Conservation (phyloP, 164 flowering plant species). For the Magnolia sinica region DNA sequence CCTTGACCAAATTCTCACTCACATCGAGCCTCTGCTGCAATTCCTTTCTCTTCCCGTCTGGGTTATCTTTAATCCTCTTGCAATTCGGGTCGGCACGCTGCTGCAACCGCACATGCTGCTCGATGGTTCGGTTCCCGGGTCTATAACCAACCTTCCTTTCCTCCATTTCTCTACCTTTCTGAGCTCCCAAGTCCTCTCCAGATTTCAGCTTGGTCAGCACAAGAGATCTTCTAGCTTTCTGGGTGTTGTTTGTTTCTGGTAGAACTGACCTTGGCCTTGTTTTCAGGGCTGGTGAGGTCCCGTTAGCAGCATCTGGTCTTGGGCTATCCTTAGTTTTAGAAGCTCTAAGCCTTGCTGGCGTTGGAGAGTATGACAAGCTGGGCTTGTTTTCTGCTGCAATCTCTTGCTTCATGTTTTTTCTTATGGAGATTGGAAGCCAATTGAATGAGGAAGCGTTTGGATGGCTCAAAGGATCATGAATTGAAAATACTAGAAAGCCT, state of each 20-base stretch:
- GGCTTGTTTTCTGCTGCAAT: conserved; percentile 13
- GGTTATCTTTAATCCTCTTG: conserved; percentile 26
- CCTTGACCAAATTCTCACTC: conserved; percentile 39
- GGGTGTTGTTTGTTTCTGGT: conserved; percentile 10
- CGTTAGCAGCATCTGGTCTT: conserved; percentile 11
- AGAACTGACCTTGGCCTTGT: conserved; percentile 15
- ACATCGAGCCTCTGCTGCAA: conserved; percentile 34
- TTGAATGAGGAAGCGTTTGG: neutral
- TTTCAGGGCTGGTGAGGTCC: conserved; percentile 21
- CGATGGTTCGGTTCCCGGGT: conserved; percentile 19
- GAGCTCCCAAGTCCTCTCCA: conserved; percentile 28
- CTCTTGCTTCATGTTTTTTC: conserved; percentile 34
- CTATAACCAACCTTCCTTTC: conserved; percentile 25
- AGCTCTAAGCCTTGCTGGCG: conserved; percentile 24
- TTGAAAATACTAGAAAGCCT: neutral
- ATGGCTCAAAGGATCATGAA: neutral
- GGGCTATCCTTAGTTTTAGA: conserved; percentile 23
- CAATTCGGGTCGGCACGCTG: conserved; percentile 16
- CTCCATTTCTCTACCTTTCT: conserved; percentile 27
- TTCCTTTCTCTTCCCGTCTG: conserved; percentile 29
- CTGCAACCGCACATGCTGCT: conserved; percentile 37
- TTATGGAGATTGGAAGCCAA: neutral
- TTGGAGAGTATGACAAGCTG: conserved; percentile 17
- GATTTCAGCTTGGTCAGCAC: conserved; percentile 31
- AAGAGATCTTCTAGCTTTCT: conserved; percentile 29